Conservation (phyloP, 2,329 filamentous ascomycete genomes). For the Coniochaeta sp. region DNA sequence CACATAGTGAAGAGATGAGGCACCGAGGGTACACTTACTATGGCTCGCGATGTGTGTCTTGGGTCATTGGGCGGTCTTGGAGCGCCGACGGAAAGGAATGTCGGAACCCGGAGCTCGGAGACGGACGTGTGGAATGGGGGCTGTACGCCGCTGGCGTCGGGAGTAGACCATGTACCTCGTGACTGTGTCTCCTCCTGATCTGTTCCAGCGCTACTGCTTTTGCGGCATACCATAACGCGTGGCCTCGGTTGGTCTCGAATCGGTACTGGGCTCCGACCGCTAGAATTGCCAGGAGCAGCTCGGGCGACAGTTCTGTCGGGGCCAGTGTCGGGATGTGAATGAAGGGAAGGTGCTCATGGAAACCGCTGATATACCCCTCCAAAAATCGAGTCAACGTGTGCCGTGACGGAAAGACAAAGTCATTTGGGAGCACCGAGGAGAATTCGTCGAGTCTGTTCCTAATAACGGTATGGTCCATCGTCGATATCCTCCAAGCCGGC, state of each 20-base stretch:
- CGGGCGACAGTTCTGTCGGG: conserved; percentile 57
- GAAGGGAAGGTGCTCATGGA: conserved; percentile 53
- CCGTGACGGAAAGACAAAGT: conserved; percentile 62
- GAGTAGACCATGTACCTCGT: conserved; percentile 48
- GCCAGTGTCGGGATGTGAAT: conserved; percentile 61
- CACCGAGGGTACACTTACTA: conserved; percentile 36
- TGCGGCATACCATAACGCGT: conserved; percentile 55
- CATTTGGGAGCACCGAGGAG: conserved; percentile 48
- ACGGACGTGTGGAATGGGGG: conserved; percentile 51
- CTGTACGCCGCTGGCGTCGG: conserved; percentile 52
- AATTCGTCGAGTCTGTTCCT: conserved; percentile 56
- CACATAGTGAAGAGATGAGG: too few relatives aligned
- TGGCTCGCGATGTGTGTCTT: conserved; percentile 51
- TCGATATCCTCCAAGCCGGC: conserved; percentile 40
- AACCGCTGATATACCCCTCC: conserved; percentile 63
- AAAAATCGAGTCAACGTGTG: conserved; percentile 62
- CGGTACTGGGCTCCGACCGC: conserved; percentile 62
- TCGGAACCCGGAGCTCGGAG: conserved; percentile 48
- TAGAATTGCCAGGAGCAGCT: conserved; percentile 59
- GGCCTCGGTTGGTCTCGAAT: conserved; percentile 51
- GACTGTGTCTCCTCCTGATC: conserved; percentile 48
- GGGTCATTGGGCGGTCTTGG: conserved; percentile 47
- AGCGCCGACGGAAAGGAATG: conserved; percentile 54
- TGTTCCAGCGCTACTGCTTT: conserved; percentile 52
- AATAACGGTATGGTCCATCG: conserved; percentile 46